Conservation (phyloP, 164 flowering plant species). For the Sextonia rubra region DNA sequence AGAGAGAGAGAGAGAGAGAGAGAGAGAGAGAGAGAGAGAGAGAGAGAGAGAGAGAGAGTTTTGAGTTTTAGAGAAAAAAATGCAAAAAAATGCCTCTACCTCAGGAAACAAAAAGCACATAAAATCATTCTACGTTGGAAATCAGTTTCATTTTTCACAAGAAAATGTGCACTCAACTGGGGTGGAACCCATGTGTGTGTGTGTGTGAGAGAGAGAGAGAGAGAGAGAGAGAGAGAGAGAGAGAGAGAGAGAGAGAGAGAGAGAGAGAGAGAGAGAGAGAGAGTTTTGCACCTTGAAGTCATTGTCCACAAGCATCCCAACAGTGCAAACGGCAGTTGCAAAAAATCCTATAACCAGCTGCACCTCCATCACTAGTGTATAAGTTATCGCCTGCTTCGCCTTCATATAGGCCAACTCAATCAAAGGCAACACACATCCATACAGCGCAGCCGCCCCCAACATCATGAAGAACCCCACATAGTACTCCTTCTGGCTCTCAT, state of each 20-base stretch:
- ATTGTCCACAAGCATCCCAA: constrained; percentile 44
- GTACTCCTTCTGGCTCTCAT: constrained; percentile 23
- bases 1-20: too few relatives aligned
- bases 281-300: constrained; percentile 38
- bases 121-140: too few relatives aligned
- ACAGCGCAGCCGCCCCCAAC: constrained; percentile 38
- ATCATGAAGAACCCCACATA: constrained; percentile 42
- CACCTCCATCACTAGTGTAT: constrained; percentile 45
- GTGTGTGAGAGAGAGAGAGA: background rate
- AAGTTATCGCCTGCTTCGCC: constrained; percentile 30
- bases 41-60: constrained; percentile 5
- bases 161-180: too few relatives aligned
- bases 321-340: constrained; percentile 41
- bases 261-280: constrained; percentile 5
- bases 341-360: constrained; percentile 33
- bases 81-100: too few relatives aligned
- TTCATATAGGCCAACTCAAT: constrained; percentile 47
- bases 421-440: constrained; percentile 41
- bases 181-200: background rate
- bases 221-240: background rate
- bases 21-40: background rate
- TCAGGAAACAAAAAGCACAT: too few relatives aligned
- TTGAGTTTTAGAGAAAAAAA: too few relatives aligned
- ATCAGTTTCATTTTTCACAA: too few relatives aligned
- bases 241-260: constrained; percentile 1